These are phyloP conservation scores for Botrytis deweyae DNA, from an alignment of 2,329 filamentous ascomycete genomes.

Conservation along the genomic window DNA sequence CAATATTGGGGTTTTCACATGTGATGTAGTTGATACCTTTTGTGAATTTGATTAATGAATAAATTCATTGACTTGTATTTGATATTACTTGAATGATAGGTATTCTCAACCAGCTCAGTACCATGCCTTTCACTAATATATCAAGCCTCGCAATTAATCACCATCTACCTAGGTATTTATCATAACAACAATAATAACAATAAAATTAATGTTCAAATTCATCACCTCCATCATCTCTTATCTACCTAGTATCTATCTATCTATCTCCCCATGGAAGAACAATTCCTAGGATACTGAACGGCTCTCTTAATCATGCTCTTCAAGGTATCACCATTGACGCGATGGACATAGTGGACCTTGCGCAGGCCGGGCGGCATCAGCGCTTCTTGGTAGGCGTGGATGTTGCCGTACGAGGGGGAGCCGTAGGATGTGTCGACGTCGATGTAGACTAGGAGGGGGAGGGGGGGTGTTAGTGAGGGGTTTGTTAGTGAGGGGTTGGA, in stretches of 20 bases:
- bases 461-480: neutral
- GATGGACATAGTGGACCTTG: conserved; percentile 45
- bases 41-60: neutral
- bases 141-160: neutral
- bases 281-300: conserved; percentile 33
- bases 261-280: conserved; percentile 11
- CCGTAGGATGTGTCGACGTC: conserved; percentile 46
- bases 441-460: conserved; percentile 39
- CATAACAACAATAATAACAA: too few species aligned
- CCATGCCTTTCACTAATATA: neutral
- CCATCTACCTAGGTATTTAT: too few species aligned
- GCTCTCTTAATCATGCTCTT: conserved; percentile 42
- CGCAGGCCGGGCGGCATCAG: conserved; percentile 41
- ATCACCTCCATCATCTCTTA: neutral
- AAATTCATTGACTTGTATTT: too few species aligned
- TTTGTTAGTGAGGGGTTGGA: neutral
- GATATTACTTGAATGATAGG: neutral
- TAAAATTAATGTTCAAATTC: neutral
- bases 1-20: neutral
- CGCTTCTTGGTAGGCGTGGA: conserved; percentile 45
- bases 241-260: neutral
- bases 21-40: too few species aligned
- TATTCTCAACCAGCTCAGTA: too few species aligned
- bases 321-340: conserved; percentile 41
- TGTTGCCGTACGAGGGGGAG: conserved; percentile 45